phyloP scores from a whole-genome alignment of 352 stramenopile genomes.

The Plasmopara muralis region DNA sequence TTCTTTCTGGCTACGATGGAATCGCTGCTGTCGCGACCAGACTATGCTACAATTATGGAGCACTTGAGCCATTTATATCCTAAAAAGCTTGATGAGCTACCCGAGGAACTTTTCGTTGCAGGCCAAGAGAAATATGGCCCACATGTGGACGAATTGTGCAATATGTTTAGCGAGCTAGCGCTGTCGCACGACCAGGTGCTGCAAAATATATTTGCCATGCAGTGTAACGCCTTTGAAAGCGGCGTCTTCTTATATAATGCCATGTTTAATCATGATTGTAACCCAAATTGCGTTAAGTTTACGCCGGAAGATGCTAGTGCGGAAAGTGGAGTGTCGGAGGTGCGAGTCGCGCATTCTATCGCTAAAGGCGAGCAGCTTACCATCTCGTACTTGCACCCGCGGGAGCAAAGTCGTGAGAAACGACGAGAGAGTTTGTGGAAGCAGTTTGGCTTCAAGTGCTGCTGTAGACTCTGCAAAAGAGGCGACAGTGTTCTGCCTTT shows the following conservation, averaged over 20 bases:
- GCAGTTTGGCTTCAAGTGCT: slow-evolving; percentile 89
- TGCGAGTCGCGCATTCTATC: slow-evolving; percentile 83
- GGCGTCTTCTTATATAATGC: slow-evolving; percentile 91
- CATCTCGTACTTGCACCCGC: slow-evolving; percentile 91
- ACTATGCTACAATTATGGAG: slow-evolving; percentile 65
- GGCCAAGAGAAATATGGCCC: slow-evolving; percentile 52
- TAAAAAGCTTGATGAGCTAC: slow-evolving; percentile 68
- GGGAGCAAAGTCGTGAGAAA: slow-evolving; percentile 80
- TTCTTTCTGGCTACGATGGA: slow-evolving; percentile 89
- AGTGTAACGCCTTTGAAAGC: slow-evolving; percentile 93
- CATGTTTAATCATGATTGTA: slow-evolving; percentile 93
- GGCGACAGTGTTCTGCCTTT: slow-evolving; percentile 60
- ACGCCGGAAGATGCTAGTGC: slow-evolving; percentile 37
- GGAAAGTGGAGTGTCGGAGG: slow-evolving; percentile 78
- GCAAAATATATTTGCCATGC: slow-evolving; percentile 85
- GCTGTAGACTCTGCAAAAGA: slow-evolving; percentile 54
- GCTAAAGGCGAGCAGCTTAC: slow-evolving; percentile 85
- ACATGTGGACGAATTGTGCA: slow-evolving; percentile 44
- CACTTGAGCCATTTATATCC: slow-evolving; percentile 85
- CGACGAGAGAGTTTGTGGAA: slow-evolving; percentile 77
- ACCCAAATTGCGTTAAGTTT: slow-evolving; percentile 95
- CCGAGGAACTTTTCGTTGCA: slow-evolving; percentile 39
- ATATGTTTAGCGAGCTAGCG: slow-evolving; percentile 39
- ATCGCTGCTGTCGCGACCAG: slow-evolving; percentile 58
- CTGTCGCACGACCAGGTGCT: slow-evolving; percentile 69